Base-by-base conservation (phyloP, 768 basidiomycete genomes). In the Xanthoconium stramineum region DNA sequence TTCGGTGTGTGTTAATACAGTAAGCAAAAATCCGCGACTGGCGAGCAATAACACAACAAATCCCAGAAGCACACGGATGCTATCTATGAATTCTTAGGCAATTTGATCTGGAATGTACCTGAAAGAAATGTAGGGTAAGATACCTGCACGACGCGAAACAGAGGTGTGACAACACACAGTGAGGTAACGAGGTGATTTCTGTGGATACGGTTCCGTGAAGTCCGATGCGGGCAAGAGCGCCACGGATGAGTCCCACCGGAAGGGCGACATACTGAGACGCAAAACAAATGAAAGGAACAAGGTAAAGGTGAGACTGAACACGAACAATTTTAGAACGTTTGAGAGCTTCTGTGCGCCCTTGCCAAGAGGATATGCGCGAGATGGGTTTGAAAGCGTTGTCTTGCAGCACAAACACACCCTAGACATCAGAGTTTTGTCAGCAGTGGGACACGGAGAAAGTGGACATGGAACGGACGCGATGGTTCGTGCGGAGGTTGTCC, bases 301-400 rank as follows among this genome's bases (percentile, higher is more conserved):
- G 5, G 1, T 4, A 12, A 2, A 39, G n/a, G 4, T 4, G 43
- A 19, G 17, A 15, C 8, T 7, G 20, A 29, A 38, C n/a, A 46
- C 84, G 20, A 60, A 95, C 94, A 53, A 89, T 62, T 72, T 80
- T 87, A 2, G 91, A 88, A 53, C 80, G 80, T 62, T 77, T 83
- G 10, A 88, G 74, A 12, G 93, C 85, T 47, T 91, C 89, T 17
- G 84, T 76, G 14, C 87, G 78, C 17, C 92, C 87, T 61, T 88
- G 80, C 80, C 86, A 87, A 1, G 91, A 89, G 3, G 93, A 94
- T 40, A 96, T 71, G 37, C 90, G 83, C 5, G 83, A 72, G 40
- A 96, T 83, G 0, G 95, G 91, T 62, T 88, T 93, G 75, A 97
- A 97, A 0, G 84, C 72, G 62, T 94, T 92, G 61, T 97, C 94